Evolutionary conservation across 2,329 filamentous ascomycete species (phyloP).

Genomic region (Aspergillus alliaceus): DNA sequence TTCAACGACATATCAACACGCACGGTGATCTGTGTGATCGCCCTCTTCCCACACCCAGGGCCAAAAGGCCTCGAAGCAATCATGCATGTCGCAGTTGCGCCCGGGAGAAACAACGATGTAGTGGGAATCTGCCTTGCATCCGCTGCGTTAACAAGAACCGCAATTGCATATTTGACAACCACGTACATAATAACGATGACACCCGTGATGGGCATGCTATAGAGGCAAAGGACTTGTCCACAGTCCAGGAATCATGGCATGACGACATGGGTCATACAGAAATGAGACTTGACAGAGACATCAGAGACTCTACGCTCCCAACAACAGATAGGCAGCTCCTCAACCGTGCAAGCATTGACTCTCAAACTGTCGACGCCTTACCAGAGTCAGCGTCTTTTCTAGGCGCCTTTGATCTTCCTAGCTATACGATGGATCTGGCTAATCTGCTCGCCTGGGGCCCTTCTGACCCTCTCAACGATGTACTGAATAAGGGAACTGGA

Average conservation of each 20-base stretch:
- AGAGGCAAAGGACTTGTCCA: too few relatives aligned
- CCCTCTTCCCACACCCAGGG: not conserved
- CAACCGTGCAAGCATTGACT: not conserved
- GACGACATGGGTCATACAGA: not conserved
- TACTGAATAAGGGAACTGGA: not conserved
- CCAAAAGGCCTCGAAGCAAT: not conserved
- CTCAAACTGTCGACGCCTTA: too few relatives aligned
- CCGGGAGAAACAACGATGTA: not conserved
- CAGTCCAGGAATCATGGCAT: not conserved
- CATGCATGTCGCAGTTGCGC: not conserved
- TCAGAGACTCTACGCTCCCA: not conserved
- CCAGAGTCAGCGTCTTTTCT: not conserved
- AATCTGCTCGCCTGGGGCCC: not conserved
- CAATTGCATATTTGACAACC: not conserved
- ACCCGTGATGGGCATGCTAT: not conserved
- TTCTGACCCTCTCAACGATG: not conserved
- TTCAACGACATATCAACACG: not conserved
- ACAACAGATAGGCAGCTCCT: not conserved
- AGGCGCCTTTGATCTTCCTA: not conserved
- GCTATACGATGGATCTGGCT: not conserved
- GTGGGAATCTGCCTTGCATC: not conserved
- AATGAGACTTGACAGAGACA: not conserved
- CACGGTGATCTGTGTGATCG: not conserved
- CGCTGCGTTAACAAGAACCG: not conserved
- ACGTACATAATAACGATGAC: not conserved